Evolutionary conservation across 2,329 filamentous ascomycete genomes (phyloP), one percentile per base, ranked within the genome.

Genomic region (Exophiala calicioides): DNA sequence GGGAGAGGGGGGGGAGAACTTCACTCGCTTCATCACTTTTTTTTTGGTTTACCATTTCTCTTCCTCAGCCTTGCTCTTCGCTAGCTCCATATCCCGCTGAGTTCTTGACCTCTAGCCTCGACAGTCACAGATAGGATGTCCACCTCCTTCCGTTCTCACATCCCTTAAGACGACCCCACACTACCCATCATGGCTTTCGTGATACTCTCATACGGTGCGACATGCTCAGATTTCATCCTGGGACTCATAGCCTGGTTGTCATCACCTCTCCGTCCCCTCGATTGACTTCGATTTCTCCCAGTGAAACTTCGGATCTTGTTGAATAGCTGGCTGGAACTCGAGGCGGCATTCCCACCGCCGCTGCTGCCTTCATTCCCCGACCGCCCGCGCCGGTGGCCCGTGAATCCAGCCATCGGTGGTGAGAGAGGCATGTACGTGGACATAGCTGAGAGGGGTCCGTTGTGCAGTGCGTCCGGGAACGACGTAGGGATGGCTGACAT

Each of bases 221-320:
- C 37, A 12, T 52, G 40, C 4, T 44, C 48, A 19, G 33, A 41
- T 15, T 51, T 34, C 26, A 49, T 41, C 10, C 48, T 24, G 3
- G 52, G 52, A 23, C 52, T 55, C 48, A 52, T 55, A 6, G 48
- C 42, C 35, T 50, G 47, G 16, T 55, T 55, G 23, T 55, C 52
- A 36, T 55, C 52, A 30, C 43, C 47, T 36, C 33, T 68, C 19
- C 77, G 69, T 30, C 73, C 75, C 43, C 79, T 75, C 53, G 74
- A 78, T 39, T 70, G 77, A 60, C 74, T 80, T 29, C 80, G 72
- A 72, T 82, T 80, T 16, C 79, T 73, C n/a, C 77, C 77, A 3
- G 77, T 75, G 15, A 82, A 69, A 44, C 73, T 78, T 20, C 74
- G 68, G 44, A 79, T 65, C 51, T 77, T 77, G 41, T 67, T 70